phyloP scores from a whole-genome alignment of 805 yeast genomes.

The Alloascoidea africana region DNA sequence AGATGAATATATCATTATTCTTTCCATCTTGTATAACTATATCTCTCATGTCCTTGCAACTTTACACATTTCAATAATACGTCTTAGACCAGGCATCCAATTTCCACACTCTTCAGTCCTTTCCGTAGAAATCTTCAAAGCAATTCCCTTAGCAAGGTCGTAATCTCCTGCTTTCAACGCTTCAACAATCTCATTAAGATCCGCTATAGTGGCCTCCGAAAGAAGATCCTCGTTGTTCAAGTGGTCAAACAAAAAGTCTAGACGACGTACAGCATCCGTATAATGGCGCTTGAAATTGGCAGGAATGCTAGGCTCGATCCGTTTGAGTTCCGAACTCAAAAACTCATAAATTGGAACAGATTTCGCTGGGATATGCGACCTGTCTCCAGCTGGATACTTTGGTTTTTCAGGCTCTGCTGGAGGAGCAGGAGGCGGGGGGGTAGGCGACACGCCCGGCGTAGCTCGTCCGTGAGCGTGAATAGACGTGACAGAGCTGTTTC shows the following conservation, averaged over 20 bases:
- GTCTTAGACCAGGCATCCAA: conserved; percentile 87
- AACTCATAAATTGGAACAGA: conserved; percentile 43
- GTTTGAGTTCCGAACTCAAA: conserved; percentile 37
- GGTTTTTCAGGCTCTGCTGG: conserved; percentile 10
- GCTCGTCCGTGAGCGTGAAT: too few species aligned
- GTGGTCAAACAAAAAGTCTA: conserved; percentile 61
- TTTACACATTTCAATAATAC: conserved; percentile 65
- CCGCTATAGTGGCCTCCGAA: conserved; percentile 36
- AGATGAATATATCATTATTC: too few species aligned
- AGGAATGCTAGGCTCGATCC: conserved; percentile 62
- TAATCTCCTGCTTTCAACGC: conserved; percentile 40
- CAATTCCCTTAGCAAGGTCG: conserved; percentile 34
- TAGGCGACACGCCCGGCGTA: too few species aligned
- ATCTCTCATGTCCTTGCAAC: too few species aligned
- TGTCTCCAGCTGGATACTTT: conserved; percentile 46
- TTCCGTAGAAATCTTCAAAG: conserved; percentile 42
- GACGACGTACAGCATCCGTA: conserved; percentile 68
- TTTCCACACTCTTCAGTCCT: conserved; percentile 66
- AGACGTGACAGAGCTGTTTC: too few species aligned
- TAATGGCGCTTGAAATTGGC: conserved; percentile 59
- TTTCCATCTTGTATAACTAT: too few species aligned
- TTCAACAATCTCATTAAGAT: conserved; percentile 33
- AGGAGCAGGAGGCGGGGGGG: conserved; percentile 7
- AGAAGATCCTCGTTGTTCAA: conserved; percentile 60
- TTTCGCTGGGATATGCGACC: conserved; percentile 47